Base-by-base conservation (phyloP, 768 basidiomycete genomes). In the Hericium rajendrae region DNA sequence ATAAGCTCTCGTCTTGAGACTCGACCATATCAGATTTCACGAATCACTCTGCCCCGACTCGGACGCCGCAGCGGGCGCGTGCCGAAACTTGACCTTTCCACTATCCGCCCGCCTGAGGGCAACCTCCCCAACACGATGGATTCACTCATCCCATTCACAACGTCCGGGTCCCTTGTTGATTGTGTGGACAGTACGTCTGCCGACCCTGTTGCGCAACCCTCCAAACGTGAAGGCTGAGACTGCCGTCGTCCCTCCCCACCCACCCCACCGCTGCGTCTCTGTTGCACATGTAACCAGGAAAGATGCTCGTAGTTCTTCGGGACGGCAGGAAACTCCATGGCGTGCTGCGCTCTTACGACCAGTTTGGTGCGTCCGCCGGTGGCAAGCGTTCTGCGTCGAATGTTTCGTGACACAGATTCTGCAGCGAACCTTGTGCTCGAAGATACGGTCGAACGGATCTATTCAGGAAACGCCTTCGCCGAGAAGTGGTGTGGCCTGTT, bases 111-210 rank as follows among this genome's bases (percentile, higher is more conserved):
- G 24, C 46, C 37, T 32, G 13, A 6, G 40, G 51, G 28, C 54
- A 46, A 28, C 39, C 46, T 48, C 32, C 37, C n/a, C 12, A 24
- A 41, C 16, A 51, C 64, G 65, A 95, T 97, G 93, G 93, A 97
- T 75, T 93, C 93, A 56, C 75, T 97, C 64, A 97, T 98, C 68
- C 92, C 95, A 54, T 98, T 98, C 76, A 99, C 97, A 59, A 99
- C 97, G 20, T 97, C 94, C 54, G 97, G 97, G 68, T 94, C 95
- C 63, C 83, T 99, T 63, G 90, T 97, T 73, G 97, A 98, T 81
- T 93, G 93, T 73, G 97, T 99, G 77, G 97, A 99, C 86, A 97
- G 97, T 99, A 86, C 87, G 97, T 90, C 81, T 82, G 73, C 77
- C 60, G 64, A 72, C 70, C 66, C 66, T 72, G 67, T 60, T 67